Percentiles rank a stretch among this genome's conserved stretches.
These are phyloP conservation scores for Suillus clintonianus DNA, from an alignment of 768 basidiomycete species.

Conservation along the genomic window DNA sequence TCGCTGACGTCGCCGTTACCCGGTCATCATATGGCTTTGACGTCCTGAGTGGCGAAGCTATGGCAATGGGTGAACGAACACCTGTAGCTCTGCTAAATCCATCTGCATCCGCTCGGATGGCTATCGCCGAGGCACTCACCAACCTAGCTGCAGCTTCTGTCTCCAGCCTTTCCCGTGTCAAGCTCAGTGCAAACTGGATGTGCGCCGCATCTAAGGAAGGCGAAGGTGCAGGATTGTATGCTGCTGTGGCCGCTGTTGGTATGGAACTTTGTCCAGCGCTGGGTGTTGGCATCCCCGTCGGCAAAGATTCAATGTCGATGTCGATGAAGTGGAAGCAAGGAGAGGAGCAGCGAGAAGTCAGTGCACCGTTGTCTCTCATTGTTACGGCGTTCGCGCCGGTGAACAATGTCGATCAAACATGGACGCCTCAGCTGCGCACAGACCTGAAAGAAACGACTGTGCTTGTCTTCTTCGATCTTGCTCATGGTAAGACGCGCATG, in stretches of 20 bases:
- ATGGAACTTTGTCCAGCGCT: conserved; percentile 92
- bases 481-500: conserved; percentile 74
- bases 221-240: conserved; percentile 88
- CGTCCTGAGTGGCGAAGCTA: conserved; percentile 83
- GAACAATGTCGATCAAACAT: conserved; percentile 74
- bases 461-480: conserved; percentile 89
- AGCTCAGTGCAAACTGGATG: conserved; percentile 99
- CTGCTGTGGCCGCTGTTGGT: conserved; percentile 87
- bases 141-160: conserved; percentile 86
- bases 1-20: conserved; percentile 96
- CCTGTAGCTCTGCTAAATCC: conserved; percentile 87
- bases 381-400: conserved; percentile 94
- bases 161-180: conserved; percentile 69
- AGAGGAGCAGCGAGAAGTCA: conserved; percentile 75
- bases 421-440: conserved; percentile 87
- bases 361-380: conserved; percentile 88
- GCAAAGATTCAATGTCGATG: conserved; percentile 99
- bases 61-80: conserved; percentile 98
- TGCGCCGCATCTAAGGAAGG: conserved; percentile 87
- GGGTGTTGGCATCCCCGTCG: conserved; percentile 95
- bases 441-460: conserved; percentile 64
- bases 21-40: conserved; percentile 94
- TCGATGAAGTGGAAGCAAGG: conserved; percentile 87
- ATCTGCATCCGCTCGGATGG: conserved; percentile 93
- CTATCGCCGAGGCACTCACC: conserved; percentile 90